Evolutionary conservation across 2,329 filamentous ascomycete genomes (phyloP).

Genomic region (Monilinia aucupariae): DNA sequence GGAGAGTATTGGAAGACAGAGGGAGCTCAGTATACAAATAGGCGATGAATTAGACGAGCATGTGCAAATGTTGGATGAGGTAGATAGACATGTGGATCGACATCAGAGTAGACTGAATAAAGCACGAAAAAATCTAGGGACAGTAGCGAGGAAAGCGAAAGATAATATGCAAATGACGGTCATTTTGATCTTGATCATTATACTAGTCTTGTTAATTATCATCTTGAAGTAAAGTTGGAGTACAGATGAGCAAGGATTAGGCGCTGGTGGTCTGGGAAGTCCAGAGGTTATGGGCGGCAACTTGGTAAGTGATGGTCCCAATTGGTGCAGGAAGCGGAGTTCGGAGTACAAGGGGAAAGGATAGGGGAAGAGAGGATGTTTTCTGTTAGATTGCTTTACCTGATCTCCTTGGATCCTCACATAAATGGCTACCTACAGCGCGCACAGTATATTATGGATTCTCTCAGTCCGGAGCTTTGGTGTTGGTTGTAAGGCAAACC

Average conservation of each 20-base stretch:
- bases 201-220: constrained; percentile 62
- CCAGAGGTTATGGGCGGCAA: not conserved
- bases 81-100: constrained; percentile 75
- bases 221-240: constrained; percentile 49
- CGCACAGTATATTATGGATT: not conserved
- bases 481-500: not conserved
- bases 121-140: constrained; percentile 65
- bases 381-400: not conserved
- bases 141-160: constrained; percentile 66
- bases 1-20: constrained; percentile 79
- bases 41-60: constrained; percentile 93
- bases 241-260: not conserved
- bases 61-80: constrained; percentile 80
- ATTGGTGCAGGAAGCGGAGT: not conserved
- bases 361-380: not conserved
- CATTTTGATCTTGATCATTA: constrained; percentile 62
- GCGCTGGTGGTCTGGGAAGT: not conserved
- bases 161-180: constrained; percentile 80
- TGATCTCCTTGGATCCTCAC: not conserved
- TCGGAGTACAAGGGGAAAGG: not conserved
- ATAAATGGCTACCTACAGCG: not conserved
- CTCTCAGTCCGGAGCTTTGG: not conserved
- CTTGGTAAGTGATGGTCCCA: not conserved
- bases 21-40: constrained; percentile 91
- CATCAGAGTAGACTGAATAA: constrained; percentile 72